Base-by-base conservation (phyloP, 106 monocot genomes). In the Dactylorhiza incarnata region DNA sequence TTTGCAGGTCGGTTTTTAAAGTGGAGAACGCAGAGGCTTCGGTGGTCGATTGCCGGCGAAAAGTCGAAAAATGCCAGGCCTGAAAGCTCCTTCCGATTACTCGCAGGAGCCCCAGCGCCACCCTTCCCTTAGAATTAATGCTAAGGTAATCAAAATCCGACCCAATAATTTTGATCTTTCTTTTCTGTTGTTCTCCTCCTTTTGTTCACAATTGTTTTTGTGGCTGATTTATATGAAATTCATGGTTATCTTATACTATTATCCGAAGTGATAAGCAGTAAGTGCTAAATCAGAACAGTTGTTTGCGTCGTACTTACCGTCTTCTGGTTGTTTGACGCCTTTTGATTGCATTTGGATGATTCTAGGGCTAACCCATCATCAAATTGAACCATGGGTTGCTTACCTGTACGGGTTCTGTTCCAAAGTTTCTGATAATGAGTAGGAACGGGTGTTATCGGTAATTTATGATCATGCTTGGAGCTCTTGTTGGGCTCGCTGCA, bases 51-150 rank as follows among this genome's bases (percentile, higher is more conserved):
- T 37, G 37, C 37, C 37, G 37, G 37, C 37, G 37, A 37, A 3
- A 37, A 37, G 37, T 2, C 37, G 37, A 37, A 37, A 75, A 68
- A 85, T 86, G 86, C 83, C 86, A 17, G 88, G 91, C 2, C 47
- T 91, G 45, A 81, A 52, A 48, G 88, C 82, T 56, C 91, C 91
- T 23, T 72, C 82, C 37, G 86, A 91, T 77, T 91, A 91, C 75
- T 84, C 91, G 6, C 68, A 72, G 16, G 91, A 91, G 55, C 88
- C 88, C 9, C 73, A 80, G 54, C 88, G 91, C 68, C 91, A 91
- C 45, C 84, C 86, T 10, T 72, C 82, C 5, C 86, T 91, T 26
- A 80, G 45, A 48, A 86, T 91, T 82, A 91, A 91, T 74, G 45
- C 88, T 43, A 84, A 86, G 83, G 74, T 55, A 74, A 37, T 52